phyloP scores from a whole-genome alignment of 2,329 filamentous ascomycete species.

The Diplocarpon mali region DNA sequence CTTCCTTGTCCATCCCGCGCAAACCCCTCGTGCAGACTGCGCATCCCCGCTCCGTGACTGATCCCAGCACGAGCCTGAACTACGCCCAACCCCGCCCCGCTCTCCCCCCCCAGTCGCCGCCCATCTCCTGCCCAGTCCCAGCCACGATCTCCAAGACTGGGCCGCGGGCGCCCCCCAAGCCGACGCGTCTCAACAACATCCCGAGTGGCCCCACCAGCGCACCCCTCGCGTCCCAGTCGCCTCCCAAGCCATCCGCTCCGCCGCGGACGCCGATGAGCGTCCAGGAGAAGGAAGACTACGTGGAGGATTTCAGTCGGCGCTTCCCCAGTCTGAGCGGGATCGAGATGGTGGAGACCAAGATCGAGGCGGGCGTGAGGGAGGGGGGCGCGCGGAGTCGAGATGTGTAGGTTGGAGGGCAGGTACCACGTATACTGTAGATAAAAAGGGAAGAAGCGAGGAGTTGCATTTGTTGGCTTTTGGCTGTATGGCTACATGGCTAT shows the following conservation, averaged over 20 bases:
- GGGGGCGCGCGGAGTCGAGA: slow-evolving; percentile 5
- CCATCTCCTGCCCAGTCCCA: slow-evolving; percentile 13
- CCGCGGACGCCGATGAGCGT: slow-evolving; percentile 43
- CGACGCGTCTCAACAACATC: slow-evolving; percentile 47
- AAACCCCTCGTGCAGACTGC: slow-evolving; percentile 35
- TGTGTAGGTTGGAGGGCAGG: not conserved
- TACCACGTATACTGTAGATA: not conserved
- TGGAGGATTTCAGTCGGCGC: slow-evolving; percentile 65
- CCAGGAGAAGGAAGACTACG: slow-evolving; percentile 53
- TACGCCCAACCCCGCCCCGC: slow-evolving; percentile 20
- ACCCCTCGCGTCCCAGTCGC: slow-evolving; percentile 32
- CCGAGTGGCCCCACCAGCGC: slow-evolving; percentile 28
- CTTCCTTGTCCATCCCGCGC: slow-evolving; percentile 25
- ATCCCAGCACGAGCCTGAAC: slow-evolving; percentile 12
- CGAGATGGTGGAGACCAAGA: slow-evolving; percentile 42
- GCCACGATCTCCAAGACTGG: slow-evolving; percentile 24
- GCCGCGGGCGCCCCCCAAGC: slow-evolving; percentile 48
- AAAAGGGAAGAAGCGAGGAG: not conserved
- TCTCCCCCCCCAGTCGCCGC: slow-evolving; percentile 1
- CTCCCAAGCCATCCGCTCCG: slow-evolving; percentile 28
- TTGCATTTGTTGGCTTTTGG: no score
- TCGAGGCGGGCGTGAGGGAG: slow-evolving; percentile 11
- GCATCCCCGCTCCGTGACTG: slow-evolving; percentile 9
- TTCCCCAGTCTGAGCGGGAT: slow-evolving; percentile 78
- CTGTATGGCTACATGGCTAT: no score